These are phyloP conservation scores for Rhizoclosmatium globosum DNA, from an alignment of 192 early-diverging fungal genomes.

Conservation along the genomic window DNA sequence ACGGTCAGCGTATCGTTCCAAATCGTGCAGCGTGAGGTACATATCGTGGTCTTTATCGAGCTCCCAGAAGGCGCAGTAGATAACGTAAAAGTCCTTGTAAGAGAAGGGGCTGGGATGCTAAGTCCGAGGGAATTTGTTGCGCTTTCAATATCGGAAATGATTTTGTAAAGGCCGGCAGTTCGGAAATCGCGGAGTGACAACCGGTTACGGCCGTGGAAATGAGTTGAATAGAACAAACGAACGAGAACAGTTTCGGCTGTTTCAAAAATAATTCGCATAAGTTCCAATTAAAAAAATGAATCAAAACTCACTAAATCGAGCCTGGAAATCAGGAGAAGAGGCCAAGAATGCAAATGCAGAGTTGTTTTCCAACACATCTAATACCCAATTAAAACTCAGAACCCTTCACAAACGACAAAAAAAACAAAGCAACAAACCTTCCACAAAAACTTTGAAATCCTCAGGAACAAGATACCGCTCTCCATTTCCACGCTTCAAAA, in stretches of 20 bases:
- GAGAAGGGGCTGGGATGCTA: constrained; percentile 79
- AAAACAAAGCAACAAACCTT: constrained; percentile 7
- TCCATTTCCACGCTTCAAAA: not conserved
- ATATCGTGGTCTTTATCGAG: constrained; percentile 87
- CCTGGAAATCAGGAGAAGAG: constrained; percentile 79
- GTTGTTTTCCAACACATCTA: constrained; percentile 81
- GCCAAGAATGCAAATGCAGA: constrained; percentile 84
- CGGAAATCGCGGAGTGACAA: constrained; percentile 79
- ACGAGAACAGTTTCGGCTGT: constrained; percentile 85
- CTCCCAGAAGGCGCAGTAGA: constrained; percentile 94
- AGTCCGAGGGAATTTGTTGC: constrained; percentile 29
- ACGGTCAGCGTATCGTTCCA: constrained; percentile 67
- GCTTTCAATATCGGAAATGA: constrained; percentile 68
- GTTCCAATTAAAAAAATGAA: not conserved
- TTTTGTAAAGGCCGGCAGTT: constrained; percentile 64
- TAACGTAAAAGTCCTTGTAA: constrained; percentile 94
- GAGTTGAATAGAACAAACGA: constrained; percentile 79
- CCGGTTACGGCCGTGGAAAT: constrained; percentile 67
- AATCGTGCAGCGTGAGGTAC: constrained; percentile 56
- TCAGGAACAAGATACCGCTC: constrained; percentile 22
- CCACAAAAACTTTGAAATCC: constrained; percentile 33
- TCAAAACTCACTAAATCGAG: constrained; percentile 71
- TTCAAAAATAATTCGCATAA: not conserved
- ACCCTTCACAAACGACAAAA: not conserved
- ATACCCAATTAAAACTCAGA: not conserved